Percentiles rank a stretch among this genome's conserved stretches.
phyloP scores from a whole-genome alignment of 2,329 filamentous ascomycete species.

The Alternaria hordeiaustralica region DNA sequence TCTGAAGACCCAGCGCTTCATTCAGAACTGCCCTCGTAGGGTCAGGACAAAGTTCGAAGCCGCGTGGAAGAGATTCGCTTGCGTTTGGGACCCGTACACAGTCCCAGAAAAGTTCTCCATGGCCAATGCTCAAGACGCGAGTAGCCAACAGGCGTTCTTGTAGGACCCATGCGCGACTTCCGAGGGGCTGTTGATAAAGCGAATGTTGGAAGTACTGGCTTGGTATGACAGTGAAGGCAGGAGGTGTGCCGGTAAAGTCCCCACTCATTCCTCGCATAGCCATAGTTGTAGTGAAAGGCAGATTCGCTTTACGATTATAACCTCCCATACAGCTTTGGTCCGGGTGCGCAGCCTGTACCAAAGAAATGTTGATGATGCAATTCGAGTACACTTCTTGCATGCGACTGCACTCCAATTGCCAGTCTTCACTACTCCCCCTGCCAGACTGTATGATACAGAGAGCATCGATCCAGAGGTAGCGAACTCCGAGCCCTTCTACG shows the following conservation, averaged over 20 bases:
- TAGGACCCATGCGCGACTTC: background rate
- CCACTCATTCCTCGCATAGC: too few relatives aligned
- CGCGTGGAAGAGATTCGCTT: background rate
- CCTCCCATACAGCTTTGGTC: background rate
- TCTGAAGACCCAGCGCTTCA: background rate
- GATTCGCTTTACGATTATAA: background rate
- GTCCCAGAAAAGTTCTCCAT: background rate
- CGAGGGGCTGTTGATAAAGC: background rate
- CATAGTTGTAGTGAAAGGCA: too few relatives aligned
- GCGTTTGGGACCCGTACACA: background rate
- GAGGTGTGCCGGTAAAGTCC: too few relatives aligned
- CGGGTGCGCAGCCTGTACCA: background rate
- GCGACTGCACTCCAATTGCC: background rate
- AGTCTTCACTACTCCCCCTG: background rate
- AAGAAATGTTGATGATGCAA: background rate
- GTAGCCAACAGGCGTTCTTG: background rate
- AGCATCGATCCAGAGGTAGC: slow-evolving; percentile 5
- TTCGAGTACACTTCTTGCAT: background rate
- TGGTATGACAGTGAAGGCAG: background rate
- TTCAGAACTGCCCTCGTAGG: background rate
- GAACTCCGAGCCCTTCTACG: background rate
- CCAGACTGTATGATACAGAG: slow-evolving; percentile 10
- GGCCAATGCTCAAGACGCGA: background rate
- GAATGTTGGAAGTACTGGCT: background rate
- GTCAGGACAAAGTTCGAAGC: background rate